Evolutionary conservation across 768 basidiomycete species (phyloP), one percentile per base, ranked within the genome.

Genomic region (Russula olivacea): DNA sequence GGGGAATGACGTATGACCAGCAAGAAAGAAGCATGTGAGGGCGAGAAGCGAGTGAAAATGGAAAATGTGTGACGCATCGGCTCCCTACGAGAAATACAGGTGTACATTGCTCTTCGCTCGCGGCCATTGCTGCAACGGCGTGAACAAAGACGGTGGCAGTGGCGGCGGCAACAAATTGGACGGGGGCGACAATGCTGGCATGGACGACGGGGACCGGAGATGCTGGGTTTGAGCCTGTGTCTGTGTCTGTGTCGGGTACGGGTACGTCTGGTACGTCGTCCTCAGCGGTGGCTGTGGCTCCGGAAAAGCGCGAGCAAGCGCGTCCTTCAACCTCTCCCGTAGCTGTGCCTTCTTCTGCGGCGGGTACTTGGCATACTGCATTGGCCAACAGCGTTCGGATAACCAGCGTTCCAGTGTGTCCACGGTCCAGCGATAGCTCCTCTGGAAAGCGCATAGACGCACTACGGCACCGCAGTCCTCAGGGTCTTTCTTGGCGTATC

Each of bases 381-480:
- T 88, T 5, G 85, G 78, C 76, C 80, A 83, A 66, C 86, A 88
- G 17, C 81, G 74, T 0, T 75, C 76, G 36, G 76, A 70, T 19
- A 89, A 73, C 86, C 86, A 89, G 3, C 68, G 59, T 69, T 87
- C 83, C 59, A 89, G 75, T 21, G 77, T 69, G 2, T 78, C 73
- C 2, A 78, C 73, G 0, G 80, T 83, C 88, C 87, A 89, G 21
- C 77, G 74, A 0, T 80, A 76, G 10, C 78, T 76, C 17, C 81
- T 81, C 51, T 82, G 72, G 45, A 75, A 74, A 1, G 79, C 80
- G 1, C 86, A 86, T 61, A 85, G 81, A 59, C 81, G 79, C n/a
- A 89, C 77, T 48, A 88, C 77, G n/a, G 85, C 75, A 52, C 83
- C 84, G 61, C 88, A 86, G 71, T 89, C 87, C 1, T 71, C 77